Percentiles rank a stretch among this genome's conserved stretches.
Evolutionary conservation across 2,329 filamentous ascomycete genomes (phyloP).

Genomic region (Fusarium setosum): DNA sequence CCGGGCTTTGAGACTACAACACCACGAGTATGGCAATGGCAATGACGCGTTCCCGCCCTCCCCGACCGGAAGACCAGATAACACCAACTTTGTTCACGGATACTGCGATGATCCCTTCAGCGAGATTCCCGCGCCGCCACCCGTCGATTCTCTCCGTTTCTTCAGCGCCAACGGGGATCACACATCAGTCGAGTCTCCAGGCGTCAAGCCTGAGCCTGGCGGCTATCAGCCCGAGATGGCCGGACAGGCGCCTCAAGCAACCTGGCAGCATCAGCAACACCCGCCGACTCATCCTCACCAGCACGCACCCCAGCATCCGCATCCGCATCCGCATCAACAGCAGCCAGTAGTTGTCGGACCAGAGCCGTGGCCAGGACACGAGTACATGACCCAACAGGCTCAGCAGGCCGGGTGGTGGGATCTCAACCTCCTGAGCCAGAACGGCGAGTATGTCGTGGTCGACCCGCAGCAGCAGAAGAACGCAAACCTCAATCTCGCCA

Average conservation of each 20-base stretch:
- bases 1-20: slow-evolving; percentile 48
- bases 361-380: slow-evolving; percentile 41
- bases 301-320: slow-evolving; percentile 17
- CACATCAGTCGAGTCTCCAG: slow-evolving; percentile 54
- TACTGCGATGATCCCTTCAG: slow-evolving; percentile 54
- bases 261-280: slow-evolving; percentile 34
- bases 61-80: slow-evolving; percentile 42
- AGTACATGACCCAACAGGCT: slow-evolving; percentile 41
- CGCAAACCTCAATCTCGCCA: slow-evolving; percentile 52
- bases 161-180: slow-evolving; percentile 48
- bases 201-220: slow-evolving; percentile 46
- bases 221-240: slow-evolving; percentile 41
- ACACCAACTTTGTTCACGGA: slow-evolving; percentile 49
- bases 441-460: slow-evolving; percentile 39
- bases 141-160: slow-evolving; percentile 42
- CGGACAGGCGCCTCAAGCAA: slow-evolving; percentile 30
- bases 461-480: slow-evolving; percentile 49
- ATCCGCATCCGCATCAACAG: not conserved
- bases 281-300: slow-evolving; percentile 30
- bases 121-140: slow-evolving; percentile 45
- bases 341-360: slow-evolving; percentile 29
- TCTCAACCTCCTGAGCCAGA: slow-evolving; percentile 44
- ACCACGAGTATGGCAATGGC: slow-evolving; percentile 35
- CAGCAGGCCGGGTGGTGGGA: slow-evolving; percentile 48
- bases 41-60: slow-evolving; percentile 41